Conservation (phyloP, 2,329 filamentous ascomycete genomes). For the Teratosphaeria pseudoeucalypti region DNA sequence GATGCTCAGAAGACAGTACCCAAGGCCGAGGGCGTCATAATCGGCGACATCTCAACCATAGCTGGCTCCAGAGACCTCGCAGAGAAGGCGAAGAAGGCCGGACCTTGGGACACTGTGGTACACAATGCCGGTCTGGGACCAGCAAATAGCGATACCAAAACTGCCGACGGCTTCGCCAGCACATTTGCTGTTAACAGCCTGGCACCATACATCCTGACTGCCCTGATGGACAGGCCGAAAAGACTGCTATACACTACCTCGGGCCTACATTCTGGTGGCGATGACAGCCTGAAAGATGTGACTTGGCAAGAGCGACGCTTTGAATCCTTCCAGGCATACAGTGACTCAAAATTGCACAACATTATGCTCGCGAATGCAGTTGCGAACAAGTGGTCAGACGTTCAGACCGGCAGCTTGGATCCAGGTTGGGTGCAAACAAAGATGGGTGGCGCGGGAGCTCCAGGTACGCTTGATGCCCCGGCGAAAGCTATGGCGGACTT, state of each 20-base stretch:
- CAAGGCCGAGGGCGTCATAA: conserved; percentile 40
- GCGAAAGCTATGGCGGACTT: conserved; percentile 41
- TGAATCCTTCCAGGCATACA: conserved; percentile 35
- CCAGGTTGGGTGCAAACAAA: conserved; percentile 34
- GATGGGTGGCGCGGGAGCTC: conserved; percentile 35
- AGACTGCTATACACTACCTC: conserved; percentile 45
- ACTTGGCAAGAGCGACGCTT: conserved; percentile 29
- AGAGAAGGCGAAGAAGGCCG: conserved; percentile 38
- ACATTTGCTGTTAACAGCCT: conserved; percentile 48
- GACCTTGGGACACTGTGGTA: conserved; percentile 45
- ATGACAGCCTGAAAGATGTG: conserved; percentile 32
- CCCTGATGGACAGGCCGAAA: conserved; percentile 39
- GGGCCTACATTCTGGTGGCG: conserved; percentile 41
- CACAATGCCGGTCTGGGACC: conserved; percentile 48
- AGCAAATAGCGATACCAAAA: conserved; percentile 33
- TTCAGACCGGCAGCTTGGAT: conserved; percentile 38
- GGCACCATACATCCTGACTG: conserved; percentile 48
- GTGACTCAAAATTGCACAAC: conserved; percentile 47
- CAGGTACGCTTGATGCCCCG: conserved; percentile 32
- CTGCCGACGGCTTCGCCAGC: conserved; percentile 37
- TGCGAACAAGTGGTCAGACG: conserved; percentile 35
- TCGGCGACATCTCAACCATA: conserved; percentile 44
- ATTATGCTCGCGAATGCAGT: conserved; percentile 47
- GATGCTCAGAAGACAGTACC: conserved; percentile 41
- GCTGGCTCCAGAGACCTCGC: conserved; percentile 43